A percentile compares a stretch with the other conserved stretches of the same genome.
These are phyloP conservation scores for Porphyrellus cyaneotinctus DNA, from an alignment of 768 basidiomycete genomes.

Conservation along the genomic window DNA sequence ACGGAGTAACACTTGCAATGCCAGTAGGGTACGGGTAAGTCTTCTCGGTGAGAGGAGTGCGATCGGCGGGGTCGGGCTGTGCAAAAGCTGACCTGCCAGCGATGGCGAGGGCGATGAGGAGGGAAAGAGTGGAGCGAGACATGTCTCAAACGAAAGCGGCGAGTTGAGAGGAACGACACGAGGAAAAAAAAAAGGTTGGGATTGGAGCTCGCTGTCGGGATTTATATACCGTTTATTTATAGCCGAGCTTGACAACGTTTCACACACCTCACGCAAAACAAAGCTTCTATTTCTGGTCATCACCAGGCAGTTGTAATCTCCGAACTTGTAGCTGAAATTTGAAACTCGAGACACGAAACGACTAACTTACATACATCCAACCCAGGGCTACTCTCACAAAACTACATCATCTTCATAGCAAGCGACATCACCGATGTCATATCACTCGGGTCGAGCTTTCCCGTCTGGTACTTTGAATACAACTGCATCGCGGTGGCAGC, in stretches of 20 bases:
- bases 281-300: background rate
- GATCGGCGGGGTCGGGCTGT: constrained; percentile 39
- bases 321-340: too few species aligned
- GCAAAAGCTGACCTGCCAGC: constrained; percentile 29
- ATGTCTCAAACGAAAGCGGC: constrained; percentile 32
- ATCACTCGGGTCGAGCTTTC: constrained; percentile 28
- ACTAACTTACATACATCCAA: background rate
- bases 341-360: too few species aligned
- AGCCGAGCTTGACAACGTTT: background rate
- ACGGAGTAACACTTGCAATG: constrained; percentile 32
- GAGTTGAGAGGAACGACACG: background rate
- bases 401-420: constrained; percentile 24
- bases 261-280: background rate
- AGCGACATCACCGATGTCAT: constrained; percentile 26
- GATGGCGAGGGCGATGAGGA: constrained; percentile 30
- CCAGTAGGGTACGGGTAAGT: constrained; percentile 40
- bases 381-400: background rate
- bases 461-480: constrained; percentile 22
- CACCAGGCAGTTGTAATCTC: background rate
- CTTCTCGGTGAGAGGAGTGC: constrained; percentile 45
- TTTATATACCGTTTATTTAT: constrained; percentile 15
- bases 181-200: background rate
- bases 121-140: constrained; percentile 48
- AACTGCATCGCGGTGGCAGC: constrained; percentile 30
- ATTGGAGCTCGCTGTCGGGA: background rate